Evolutionary conservation across 768 basidiomycete genomes (phyloP), one percentile per base, ranked within the genome.

Genomic region (Kondoa malvinella): DNA sequence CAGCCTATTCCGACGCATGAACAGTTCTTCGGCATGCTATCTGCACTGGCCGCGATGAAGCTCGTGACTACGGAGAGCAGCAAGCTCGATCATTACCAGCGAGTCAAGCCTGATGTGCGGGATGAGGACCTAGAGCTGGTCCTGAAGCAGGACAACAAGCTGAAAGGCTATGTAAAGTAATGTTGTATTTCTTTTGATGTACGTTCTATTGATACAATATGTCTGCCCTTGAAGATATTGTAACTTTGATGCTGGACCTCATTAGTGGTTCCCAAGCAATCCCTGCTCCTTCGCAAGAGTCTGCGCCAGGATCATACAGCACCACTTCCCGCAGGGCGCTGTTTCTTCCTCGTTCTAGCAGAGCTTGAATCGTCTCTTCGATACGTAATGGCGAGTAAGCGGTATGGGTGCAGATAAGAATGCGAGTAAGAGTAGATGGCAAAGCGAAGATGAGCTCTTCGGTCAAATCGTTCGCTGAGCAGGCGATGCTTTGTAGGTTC

Each of bases 101-200:
- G 69, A 1, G 70, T 73, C 2, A n/a, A 71, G 64, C 56, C 68
- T 8, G 34, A 31, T n/a, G 70, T 75, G 21, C 64, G 70, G 2
- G 72, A 73, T 32, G 72, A 71, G 4, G 74, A 75, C 33, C 32
- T 75, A 30, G 73, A 71, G 32, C 69, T 68, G 17, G 69, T 69
- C 12, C 50, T 75, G 30, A 58, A 69, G 64, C 71, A 74, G 68
- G 73, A 74, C 56, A 31, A 32, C 4, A 27, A 56, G 31, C 57
- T 71, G 31, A 40, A 32, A 50, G 50, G 61, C 56, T 70, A 64
- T 56, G 31, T 70, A 21, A 34, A 64, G 25, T 70, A 59, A n/a
- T n/a, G n/a, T n/a, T n/a, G n/a, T n/a, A n/a, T n/a, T n/a, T n/a
- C n/a, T n/a, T n/a, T n/a, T n/a, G n/a, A n/a, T n/a, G n/a, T n/a